Percentiles rank a stretch among this genome's conserved stretches.
phyloP scores from a whole-genome alignment of 2,329 filamentous ascomycete genomes.

The Cryphonectria parasitica region DNA sequence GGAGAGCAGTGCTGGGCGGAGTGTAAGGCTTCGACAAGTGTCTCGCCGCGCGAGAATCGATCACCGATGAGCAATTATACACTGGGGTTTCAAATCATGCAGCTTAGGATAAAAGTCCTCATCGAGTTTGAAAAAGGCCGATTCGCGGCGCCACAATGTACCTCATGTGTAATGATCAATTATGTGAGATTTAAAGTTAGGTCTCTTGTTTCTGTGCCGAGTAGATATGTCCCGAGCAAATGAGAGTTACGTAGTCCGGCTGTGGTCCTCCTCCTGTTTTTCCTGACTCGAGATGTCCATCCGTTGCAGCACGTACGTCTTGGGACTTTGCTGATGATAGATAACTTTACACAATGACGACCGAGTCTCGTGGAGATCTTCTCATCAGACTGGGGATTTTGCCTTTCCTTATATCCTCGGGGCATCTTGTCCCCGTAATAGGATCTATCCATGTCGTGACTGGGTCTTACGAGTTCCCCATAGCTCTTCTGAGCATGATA shows the following conservation, averaged over 20 bases:
- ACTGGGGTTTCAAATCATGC: not conserved
- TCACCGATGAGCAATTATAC: not conserved
- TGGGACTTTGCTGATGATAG: not conserved
- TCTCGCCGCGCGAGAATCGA: not conserved
- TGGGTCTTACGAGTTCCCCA: conserved; percentile 7
- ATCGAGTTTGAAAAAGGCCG: not conserved
- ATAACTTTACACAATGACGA: not conserved
- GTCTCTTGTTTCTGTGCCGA: not conserved
- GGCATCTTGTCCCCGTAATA: conserved; percentile 8
- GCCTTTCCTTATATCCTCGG: not conserved
- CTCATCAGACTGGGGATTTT: not conserved
- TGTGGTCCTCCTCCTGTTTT: not conserved
- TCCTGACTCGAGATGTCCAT: not conserved
- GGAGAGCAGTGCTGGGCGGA: not conserved
- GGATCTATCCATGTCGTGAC: conserved; percentile 1
- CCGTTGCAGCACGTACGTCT: not conserved
- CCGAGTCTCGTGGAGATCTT: not conserved
- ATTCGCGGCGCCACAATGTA: not conserved
- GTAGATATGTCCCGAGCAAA: not conserved
- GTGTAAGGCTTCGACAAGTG: not conserved
- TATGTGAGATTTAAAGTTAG: not conserved
- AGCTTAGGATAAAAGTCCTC: not conserved
- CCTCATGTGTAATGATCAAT: not conserved
- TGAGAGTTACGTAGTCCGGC: not conserved
- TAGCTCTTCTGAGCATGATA: conserved; percentile 5